Percentiles rank a stretch among this genome's conserved stretches.
Evolutionary conservation across 345 rosid species (phyloP).

Genomic region (Aquilaria malaccensis): DNA sequence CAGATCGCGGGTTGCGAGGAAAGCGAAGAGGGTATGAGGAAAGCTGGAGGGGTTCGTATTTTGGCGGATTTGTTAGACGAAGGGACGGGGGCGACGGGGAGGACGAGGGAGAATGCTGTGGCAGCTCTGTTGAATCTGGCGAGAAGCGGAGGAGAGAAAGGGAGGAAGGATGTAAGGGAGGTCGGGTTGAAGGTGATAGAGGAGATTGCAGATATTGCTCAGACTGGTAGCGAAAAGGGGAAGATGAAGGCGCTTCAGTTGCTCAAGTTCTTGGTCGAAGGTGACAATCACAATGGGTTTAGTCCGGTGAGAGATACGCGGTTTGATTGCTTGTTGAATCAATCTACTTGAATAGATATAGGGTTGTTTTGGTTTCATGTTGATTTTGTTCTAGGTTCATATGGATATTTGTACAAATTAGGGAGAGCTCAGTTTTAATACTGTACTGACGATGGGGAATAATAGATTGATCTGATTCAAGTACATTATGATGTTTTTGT

Average conservation of each 20-base stretch:
- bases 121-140: conserved; percentile 70
- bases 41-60: conserved; percentile 43
- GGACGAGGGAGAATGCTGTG: conserved; percentile 76
- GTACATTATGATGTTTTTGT: too few species aligned
- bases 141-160: conserved; percentile 47
- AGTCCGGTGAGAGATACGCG: conserved; percentile 16
- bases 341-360: conserved; percentile 8
- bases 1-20: conserved; percentile 94
- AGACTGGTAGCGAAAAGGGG: conserved; percentile 59
- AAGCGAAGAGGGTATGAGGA: conserved; percentile 58
- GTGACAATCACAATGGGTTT: conserved; percentile 6
- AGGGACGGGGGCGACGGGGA: conserved; percentile 52
- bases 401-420: not conserved
- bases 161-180: conserved; percentile 35
- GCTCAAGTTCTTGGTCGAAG: conserved; percentile 34
- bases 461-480: not conserved
- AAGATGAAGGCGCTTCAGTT: conserved; percentile 54
- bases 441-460: not conserved
- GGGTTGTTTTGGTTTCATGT: not conserved
- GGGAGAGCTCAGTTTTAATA: too few species aligned
- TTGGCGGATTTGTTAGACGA: conserved; percentile 70
- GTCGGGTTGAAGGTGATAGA: conserved; percentile 37
- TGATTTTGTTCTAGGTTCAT: conserved; percentile 1
- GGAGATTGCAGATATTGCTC: conserved; percentile 51
- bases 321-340: conserved; percentile 22